These are phyloP conservation scores for Cyclaneusma minus DNA, from an alignment of 2,329 filamentous ascomycete species.

Conservation along the genomic window DNA sequence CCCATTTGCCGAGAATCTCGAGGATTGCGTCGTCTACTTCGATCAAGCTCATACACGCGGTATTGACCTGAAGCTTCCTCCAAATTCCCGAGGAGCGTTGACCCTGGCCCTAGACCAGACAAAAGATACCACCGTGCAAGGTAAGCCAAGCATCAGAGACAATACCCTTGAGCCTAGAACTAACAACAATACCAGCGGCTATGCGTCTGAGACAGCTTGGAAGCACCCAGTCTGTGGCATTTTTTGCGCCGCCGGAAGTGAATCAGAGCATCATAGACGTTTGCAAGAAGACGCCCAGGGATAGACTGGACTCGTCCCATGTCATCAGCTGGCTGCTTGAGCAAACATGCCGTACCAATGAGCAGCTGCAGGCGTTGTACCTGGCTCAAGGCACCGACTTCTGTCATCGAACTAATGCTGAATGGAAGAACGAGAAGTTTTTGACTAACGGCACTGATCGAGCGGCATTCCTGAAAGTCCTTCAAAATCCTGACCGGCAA, in stretches of 20 bases:
- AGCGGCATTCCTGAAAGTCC: constrained; percentile 23
- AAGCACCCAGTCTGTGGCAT: constrained; percentile 35
- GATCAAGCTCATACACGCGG: constrained; percentile 47
- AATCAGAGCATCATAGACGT: constrained; percentile 42
- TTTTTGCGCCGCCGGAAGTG: constrained; percentile 42
- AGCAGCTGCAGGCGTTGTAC: constrained; percentile 42
- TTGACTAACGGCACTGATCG: constrained; percentile 20
- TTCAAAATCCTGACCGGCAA: constrained; percentile 38
- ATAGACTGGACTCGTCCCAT: constrained; percentile 27
- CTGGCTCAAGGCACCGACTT: constrained; percentile 45
- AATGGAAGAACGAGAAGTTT: constrained; percentile 25
- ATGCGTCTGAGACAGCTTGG: constrained; percentile 48
- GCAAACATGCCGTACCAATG: constrained; percentile 43
- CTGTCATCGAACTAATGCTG: constrained; percentile 36
- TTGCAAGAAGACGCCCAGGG: constrained; percentile 13
- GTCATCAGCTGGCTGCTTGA: constrained; percentile 47
- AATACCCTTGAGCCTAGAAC: constrained; percentile 4
- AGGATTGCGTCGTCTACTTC: constrained; percentile 38
- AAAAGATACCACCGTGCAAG: constrained; percentile 47
- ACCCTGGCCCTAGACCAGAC: constrained; percentile 40
- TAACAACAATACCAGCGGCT: constrained; percentile 28
- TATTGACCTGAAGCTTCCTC: constrained; percentile 40
- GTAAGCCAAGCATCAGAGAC: constrained; percentile 17
- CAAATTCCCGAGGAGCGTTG: constrained; percentile 29
- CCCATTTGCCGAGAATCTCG: constrained; percentile 36